Evolutionary conservation across 352 stramenopile species (phyloP), one percentile per base, ranked within the genome.

Genomic region (Phytophthora pini): DNA sequence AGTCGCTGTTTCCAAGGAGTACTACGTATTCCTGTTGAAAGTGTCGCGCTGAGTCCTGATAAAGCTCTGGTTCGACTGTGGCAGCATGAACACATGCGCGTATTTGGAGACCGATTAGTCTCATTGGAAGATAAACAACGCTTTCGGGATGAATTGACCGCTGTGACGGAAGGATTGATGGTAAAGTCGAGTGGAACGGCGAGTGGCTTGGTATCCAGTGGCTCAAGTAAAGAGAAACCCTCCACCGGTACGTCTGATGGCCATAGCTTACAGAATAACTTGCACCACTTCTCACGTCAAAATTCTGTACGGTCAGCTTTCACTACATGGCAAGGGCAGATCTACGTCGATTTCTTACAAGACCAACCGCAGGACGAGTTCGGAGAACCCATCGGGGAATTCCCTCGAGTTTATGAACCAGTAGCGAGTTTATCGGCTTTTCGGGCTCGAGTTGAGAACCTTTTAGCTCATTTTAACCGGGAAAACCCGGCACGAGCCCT

Each of bases 311-410:
- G 50, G 8, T 56, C 51, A 2, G 40, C 74, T 20, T 41, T 64
- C 26, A 50, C 34, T 11, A 4, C 34, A 4, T 41, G 63, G 7
- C 54, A 66, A 12, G 39, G 50, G 1, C 58, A 56, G 6, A 13
- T 91, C 0, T 92, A 95, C 67, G 88, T 96, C n/a, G 86, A 97
- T 56, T 97, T 97, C 66, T 49, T 97, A 10, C 71, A 85, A 17
- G 89, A 97, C 47, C 74, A 90, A 7, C 77, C 84, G 11, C 60
- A 92, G 27, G 88, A 97, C 58, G 91, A 97, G 40, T 86, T 94
- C 32, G 90, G 90, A 10, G 79, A 93, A 13, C 56, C 95, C 6
- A 46, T 96, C 0, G 76, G 76, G 24, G 88, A 96, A 49, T 76
- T 92, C 6, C 89, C 87, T 0, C 95, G 95, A 17, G 72, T 88